Conservation (phyloP, 139 green algal genomes). For the Micromonas pusilla region DNA sequence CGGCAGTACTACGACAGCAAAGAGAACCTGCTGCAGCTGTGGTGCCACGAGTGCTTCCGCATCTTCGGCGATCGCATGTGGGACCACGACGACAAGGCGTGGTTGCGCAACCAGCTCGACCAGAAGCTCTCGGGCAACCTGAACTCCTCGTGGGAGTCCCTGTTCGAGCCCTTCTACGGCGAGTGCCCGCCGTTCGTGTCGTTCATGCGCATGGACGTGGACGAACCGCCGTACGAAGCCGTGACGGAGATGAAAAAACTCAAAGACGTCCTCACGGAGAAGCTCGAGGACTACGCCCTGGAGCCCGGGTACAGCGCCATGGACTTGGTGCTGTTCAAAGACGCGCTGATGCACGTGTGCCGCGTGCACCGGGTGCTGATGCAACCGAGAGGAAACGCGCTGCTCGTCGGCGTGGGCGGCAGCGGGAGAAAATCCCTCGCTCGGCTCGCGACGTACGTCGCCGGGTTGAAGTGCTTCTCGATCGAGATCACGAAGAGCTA, state of each 20-base stretch:
- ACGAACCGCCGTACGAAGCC: conserved; percentile 68
- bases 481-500: conserved; percentile 74
- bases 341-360: conserved; percentile 74
- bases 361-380: conserved; percentile 66
- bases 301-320: conserved; percentile 63
- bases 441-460: conserved; percentile 67
- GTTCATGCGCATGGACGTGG: conserved; percentile 65
- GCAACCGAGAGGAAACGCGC: conserved; percentile 70
- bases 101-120: conserved; percentile 62
- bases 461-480: conserved; percentile 65
- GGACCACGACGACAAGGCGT: conserved; percentile 47
- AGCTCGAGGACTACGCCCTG: conserved; percentile 71
- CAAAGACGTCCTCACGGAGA: conserved; percentile 62
- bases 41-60: conserved; percentile 69
- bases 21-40: conserved; percentile 73
- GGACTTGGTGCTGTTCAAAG: conserved; percentile 78
- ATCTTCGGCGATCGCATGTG: conserved; percentile 74
- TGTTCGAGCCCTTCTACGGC: conserved; percentile 53
- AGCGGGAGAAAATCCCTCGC: conserved; percentile 67
- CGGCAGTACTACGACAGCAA: conserved; percentile 70
- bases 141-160: conserved; percentile 40
- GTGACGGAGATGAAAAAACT: conserved; percentile 52
- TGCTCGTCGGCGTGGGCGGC: conserved; percentile 82
- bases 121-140: conserved; percentile 53
- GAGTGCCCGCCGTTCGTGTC: conserved; percentile 62